Evolutionary conservation across 2,329 filamentous ascomycete species (phyloP), one percentile per base, ranked within the genome.

Genomic region (Trichoderma guizhouense): DNA sequence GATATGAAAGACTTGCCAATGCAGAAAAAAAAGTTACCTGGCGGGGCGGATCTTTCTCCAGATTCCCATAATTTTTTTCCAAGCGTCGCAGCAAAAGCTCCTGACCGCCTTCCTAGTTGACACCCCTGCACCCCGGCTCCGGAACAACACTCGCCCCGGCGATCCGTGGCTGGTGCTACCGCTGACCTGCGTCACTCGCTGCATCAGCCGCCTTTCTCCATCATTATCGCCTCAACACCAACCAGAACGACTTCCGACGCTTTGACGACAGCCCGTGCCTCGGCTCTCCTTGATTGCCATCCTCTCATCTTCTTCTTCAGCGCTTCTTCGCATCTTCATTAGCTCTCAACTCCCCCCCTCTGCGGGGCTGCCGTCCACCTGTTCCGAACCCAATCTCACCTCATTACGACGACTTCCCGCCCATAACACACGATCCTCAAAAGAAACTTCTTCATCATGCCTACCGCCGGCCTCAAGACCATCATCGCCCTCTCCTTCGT

Each of bases 401-500:
- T 58, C 65, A 58, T 58, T 63, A 55, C 69, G 60, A 69, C 71
- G 58, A 71, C 62, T 36, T 28, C 5, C 57, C 28, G 21, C 26
- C 36, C 43, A 57, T 55, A 28, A 21, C 6, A 36, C 30, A 51
- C 14, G 36, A 63, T 43, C 43, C 28, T 26, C 24, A 57, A 58
- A 61, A 1, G 14, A 47, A 26, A 26, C 18, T 18, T 12, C 32
- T 43, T 79, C 84, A 86, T 78, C 75, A 89, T 90, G 88, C 82
- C 87, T 85, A 89, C 93, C 86, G 94, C 96, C 78, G 96, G 96
- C 81, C 91, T 99, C 80, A 98, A 98, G 86, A 99, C 96, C 77
- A 99, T 99, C 84, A 99, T 99, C 83, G 94, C 93, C 75, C 93
- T 99, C 77, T 98, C 96, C 81, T 99, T 99, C 85, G 96, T 99